Evolutionary conservation across 306 rosid species (phyloP).

Genomic region (Trifolium fragiferum): DNA sequence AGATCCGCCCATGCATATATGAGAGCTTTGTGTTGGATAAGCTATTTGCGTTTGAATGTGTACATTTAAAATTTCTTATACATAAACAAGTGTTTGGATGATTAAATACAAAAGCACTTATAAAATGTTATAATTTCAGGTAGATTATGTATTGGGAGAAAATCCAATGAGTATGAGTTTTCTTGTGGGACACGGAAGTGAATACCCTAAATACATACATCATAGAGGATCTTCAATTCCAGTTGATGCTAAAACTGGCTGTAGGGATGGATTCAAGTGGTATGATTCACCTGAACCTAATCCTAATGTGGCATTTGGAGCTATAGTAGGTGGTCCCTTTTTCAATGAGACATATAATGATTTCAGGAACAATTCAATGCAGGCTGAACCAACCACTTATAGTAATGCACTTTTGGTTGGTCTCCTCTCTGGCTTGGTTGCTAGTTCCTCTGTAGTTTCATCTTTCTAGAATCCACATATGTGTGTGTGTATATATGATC

Average conservation of each 20-base stretch:
- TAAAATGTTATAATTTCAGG: slow-evolving; percentile 45
- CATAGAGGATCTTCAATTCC: slow-evolving; percentile 83
- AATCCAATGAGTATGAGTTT: slow-evolving; percentile 70
- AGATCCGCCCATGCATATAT: too few relatives aligned
- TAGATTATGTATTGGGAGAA: slow-evolving; percentile 61
- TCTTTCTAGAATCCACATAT: slow-evolving; percentile 41
- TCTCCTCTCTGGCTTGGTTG: slow-evolving; percentile 65
- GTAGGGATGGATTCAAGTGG: slow-evolving; percentile 71
- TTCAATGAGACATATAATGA: slow-evolving; percentile 66
- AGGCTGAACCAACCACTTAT: slow-evolving; percentile 67
- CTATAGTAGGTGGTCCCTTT: slow-evolving; percentile 75
- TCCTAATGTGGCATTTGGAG: slow-evolving; percentile 72
- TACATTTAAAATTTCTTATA: too few relatives aligned
- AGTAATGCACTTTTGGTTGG: slow-evolving; percentile 66
- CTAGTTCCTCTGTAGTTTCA: slow-evolving; percentile 51
- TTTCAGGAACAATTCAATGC: slow-evolving; percentile 62
- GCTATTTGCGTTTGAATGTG: not conserved
- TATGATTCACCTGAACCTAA: slow-evolving; percentile 50
- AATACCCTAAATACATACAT: slow-evolving; percentile 63
- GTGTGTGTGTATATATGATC: not conserved
- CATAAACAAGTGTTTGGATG: too few relatives aligned
- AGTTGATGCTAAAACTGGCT: slow-evolving; percentile 55
- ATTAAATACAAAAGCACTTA: not conserved
- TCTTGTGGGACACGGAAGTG: slow-evolving; percentile 63
- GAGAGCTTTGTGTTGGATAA: too few relatives aligned